Evolutionary conservation across 345 rosid genomes (phyloP), one percentile per base, ranked within the genome.

Genomic region (Rhodamnia argentea): DNA sequence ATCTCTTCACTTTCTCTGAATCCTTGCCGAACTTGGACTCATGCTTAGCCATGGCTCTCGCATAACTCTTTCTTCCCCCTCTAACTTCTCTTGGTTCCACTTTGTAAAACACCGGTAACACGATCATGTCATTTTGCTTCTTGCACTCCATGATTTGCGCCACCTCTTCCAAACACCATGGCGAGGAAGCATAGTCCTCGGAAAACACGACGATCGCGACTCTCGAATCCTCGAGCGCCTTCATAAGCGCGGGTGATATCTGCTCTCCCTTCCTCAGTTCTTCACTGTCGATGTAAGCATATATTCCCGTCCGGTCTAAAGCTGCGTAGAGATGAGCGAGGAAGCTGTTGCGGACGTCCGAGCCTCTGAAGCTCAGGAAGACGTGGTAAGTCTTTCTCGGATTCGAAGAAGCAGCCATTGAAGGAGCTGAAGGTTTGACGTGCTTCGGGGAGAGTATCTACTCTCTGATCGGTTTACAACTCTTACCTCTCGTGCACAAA

Each of bases 191-290:
- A 10, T 58, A 84, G 12, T 84, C 0, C 54, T 60, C 10, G 0
- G 86, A 84, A 32, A 60, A 60, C 16, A 47, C 4, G 55, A 84
- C 8, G 82, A 84, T n/a, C 0, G 82, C 26, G 0, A 62, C 14
- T 0, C 47, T 0, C 0, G 86, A 84, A 1, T 44, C 26, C 62
- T 50, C 44, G 6, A 84, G 62, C 1, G 82, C 74, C 11, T 55
- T 51, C 0, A 44, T 58, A 12, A 84, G 47, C 0, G 18, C 32
- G 0, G 27, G 27, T 0, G 2, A 22, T 3, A 60, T 50, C 0
- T 0, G 0, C 0, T 51, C 29, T 1, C 55, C 78, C 24, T 57
- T 57, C 32, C 0, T 23, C 2, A 84, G n/a, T 47, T 27, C 57
- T 22, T 59, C 42, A 1, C 82, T 62, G 13, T 62, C 86, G 10